Evolutionary conservation across 176 grass and related monocot genomes (phyloP).

Genomic region (Cenchrus purpureus): DNA sequence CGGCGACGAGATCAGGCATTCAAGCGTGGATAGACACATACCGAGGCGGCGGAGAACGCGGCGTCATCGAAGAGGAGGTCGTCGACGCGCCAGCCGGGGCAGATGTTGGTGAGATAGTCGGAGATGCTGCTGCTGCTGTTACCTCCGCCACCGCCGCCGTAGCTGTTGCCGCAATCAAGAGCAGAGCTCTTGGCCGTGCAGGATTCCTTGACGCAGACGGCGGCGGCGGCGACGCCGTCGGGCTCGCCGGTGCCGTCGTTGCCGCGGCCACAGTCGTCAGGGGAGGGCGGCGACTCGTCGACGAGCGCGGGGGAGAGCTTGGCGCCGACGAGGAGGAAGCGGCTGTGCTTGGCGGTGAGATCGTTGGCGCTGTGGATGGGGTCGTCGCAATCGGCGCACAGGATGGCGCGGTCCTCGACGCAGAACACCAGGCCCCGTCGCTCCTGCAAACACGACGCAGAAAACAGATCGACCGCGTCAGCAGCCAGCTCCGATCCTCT

Average conservation of each 20-base stretch:
- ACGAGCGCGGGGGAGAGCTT: conserved; percentile 57
- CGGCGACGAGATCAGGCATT: background rate
- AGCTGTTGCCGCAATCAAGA: background rate
- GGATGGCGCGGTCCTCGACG: conserved; percentile 94
- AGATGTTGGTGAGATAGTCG: conserved; percentile 83
- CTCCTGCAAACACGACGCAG: conserved; percentile 50
- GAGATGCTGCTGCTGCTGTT: conserved; percentile 71
- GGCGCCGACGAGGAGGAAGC: conserved; percentile 82
- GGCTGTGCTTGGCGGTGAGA: conserved; percentile 85
- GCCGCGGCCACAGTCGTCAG: conserved; percentile 12
- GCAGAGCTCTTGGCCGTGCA: background rate
- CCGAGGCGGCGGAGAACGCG: conserved; percentile 32
- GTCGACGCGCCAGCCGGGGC: conserved; percentile 86
- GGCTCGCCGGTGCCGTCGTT: conserved; percentile 4
- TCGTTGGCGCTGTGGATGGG: conserved; percentile 83
- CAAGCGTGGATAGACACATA: conserved; percentile 9
- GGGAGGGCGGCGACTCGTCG: conserved; percentile 27
- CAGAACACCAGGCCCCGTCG: conserved; percentile 82
- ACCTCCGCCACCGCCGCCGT: background rate
- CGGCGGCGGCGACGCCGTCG: background rate
- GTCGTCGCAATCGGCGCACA: conserved; percentile 88
- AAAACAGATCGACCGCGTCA: background rate
- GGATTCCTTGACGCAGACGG: background rate
- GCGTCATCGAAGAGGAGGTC: conserved; percentile 74
- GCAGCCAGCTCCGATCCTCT: background rate